Percentiles rank a stretch among this genome's conserved stretches.
phyloP scores from a whole-genome alignment of 768 basidiomycete genomes.

The Mycena leptocephala region DNA sequence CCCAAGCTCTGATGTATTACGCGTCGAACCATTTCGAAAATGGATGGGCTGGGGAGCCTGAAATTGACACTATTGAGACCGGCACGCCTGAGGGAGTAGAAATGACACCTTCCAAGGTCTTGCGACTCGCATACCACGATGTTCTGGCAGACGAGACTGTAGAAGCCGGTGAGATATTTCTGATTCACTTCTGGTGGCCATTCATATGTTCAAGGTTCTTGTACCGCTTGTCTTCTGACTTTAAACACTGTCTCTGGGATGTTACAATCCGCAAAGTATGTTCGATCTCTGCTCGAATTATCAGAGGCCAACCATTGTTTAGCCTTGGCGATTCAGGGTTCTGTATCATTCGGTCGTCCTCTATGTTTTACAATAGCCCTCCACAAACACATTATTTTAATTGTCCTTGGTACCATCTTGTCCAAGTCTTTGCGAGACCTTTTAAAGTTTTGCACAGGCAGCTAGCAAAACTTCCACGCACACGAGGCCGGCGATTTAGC shows the following conservation, averaged over 20 bases:
- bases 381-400: constrained; percentile 72
- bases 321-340: constrained; percentile 27
- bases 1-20: constrained; percentile 93
- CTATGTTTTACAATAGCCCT: constrained; percentile 69
- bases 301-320: constrained; percentile 13
- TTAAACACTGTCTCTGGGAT: constrained; percentile 83
- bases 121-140: constrained; percentile 81
- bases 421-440: constrained; percentile 24
- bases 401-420: constrained; percentile 64
- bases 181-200: constrained; percentile 44
- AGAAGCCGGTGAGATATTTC: constrained; percentile 70
- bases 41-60: constrained; percentile 89
- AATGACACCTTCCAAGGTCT: constrained; percentile 78
- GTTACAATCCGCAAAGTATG: constrained; percentile 84
- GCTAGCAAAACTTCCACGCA: constrained; percentile 68
- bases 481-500: constrained; percentile 58
- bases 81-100: constrained; percentile 85
- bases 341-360: constrained; percentile 64
- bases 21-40: constrained; percentile 81
- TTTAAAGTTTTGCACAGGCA: constrained; percentile 56
- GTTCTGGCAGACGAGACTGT: constrained; percentile 80
- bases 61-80: constrained; percentile 84
- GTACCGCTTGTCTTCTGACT: constrained; percentile 85
- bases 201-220: constrained; percentile 72
- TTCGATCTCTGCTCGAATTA: constrained; percentile 6